phyloP scores from a whole-genome alignment of 345 rosid species.

The Linum trigynum region DNA sequence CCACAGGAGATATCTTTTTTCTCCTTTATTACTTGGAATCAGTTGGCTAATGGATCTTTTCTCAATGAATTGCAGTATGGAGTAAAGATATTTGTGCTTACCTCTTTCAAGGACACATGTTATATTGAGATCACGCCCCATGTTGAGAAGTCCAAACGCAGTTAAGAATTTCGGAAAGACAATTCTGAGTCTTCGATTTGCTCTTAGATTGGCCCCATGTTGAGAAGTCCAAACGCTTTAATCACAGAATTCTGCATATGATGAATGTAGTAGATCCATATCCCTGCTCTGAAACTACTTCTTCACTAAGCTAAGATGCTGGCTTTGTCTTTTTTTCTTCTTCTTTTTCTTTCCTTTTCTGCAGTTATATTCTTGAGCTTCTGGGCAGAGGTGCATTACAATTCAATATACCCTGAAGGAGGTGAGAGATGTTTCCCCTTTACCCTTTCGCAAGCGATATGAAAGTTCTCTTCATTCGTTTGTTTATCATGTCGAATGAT shows the following conservation, averaged over 20 bases:
- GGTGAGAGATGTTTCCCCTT: conserved; percentile 29
- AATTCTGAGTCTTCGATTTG: neutral
- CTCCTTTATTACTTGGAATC: no score
- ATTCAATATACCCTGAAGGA: conserved; percentile 84
- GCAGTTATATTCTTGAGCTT: conserved; percentile 86
- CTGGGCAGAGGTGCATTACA: conserved; percentile 98
- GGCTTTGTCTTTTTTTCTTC: neutral
- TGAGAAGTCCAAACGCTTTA: neutral
- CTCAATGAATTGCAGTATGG: conserved; percentile 51
- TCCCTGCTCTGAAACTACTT: neutral
- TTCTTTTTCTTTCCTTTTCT: neutral
- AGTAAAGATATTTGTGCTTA: conserved; percentile 71
- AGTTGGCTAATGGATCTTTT: no score
- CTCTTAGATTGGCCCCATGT: no score
- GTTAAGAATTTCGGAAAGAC: conserved; percentile 23
- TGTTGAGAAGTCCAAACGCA: conserved; percentile 51
- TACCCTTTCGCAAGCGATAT: neutral
- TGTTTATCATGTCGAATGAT: no score
- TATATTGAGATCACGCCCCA: conserved; percentile 80
- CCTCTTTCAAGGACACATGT: conserved; percentile 90
- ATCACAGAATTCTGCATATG: neutral
- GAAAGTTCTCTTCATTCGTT: neutral
- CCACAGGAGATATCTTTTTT: no score
- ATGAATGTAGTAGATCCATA: neutral
- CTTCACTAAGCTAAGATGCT: neutral